Percentiles rank a stretch among this genome's conserved stretches.
phyloP scores from a whole-genome alignment of 345 rosid species.

The Schrenkiella parvula region DNA sequence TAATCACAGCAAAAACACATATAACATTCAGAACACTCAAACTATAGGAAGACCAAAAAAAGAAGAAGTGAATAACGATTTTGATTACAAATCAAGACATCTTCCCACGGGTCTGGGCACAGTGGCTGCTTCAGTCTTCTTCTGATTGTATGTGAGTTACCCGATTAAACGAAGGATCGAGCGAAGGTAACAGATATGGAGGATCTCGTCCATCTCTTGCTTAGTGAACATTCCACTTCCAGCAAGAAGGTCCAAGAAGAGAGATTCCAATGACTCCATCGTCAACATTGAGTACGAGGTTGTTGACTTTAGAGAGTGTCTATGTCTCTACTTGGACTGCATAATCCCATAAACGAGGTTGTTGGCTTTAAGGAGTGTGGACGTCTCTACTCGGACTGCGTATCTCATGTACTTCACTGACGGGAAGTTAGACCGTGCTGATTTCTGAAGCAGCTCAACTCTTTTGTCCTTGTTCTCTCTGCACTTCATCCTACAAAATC shows the following conservation, averaged over 20 bases:
- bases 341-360: slow-evolving; percentile 86
- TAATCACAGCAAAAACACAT: not conserved
- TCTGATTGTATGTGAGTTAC: slow-evolving; percentile 82
- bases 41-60: too few relatives aligned
- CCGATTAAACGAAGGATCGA: slow-evolving; percentile 87
- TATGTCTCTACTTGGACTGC: slow-evolving; percentile 87
- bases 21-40: not conserved
- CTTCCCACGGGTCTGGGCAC: slow-evolving; percentile 99
- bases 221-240: slow-evolving; percentile 89
- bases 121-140: slow-evolving; percentile 93
- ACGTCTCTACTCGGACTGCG: slow-evolving; percentile 83
- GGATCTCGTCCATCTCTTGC: slow-evolving; percentile 85
- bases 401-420: slow-evolving; percentile 91
- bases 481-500: slow-evolving; percentile 67
- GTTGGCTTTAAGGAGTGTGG: slow-evolving; percentile 79
- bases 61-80: not conserved
- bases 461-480: slow-evolving; percentile 91
- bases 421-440: slow-evolving; percentile 81
- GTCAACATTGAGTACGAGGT: slow-evolving; percentile 65
- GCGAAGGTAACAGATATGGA: slow-evolving; percentile 85
- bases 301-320: slow-evolving; percentile 80
- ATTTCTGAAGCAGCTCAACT: slow-evolving; percentile 77
- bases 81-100: slow-evolving; percentile 67
- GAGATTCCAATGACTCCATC: slow-evolving; percentile 97
- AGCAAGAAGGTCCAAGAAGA: slow-evolving; percentile 89